Base-by-base conservation (phyloP, 2,329 filamentous ascomycete species). In the Aspergillus novofumigatus region DNA sequence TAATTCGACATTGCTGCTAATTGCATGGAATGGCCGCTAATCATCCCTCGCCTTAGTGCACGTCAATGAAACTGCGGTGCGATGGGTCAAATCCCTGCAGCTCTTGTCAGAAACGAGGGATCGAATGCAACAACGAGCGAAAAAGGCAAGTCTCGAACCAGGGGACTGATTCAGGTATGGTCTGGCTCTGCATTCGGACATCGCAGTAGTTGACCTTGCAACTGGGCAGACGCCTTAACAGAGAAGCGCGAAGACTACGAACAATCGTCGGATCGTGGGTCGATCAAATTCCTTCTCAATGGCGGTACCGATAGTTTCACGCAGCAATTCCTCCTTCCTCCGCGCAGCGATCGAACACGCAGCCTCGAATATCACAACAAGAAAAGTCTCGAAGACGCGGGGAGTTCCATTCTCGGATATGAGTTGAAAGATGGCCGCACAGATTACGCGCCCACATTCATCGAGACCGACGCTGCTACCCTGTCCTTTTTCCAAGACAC, bases 281-380 rank as follows among this genome's bases (percentile, higher is more conserved):
- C 77, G 6, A 79, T 79, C 63, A 75, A 75, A 54, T 78, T 78
- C 32, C 71, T 79, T 8, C 65, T 79, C 5, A 79, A 79, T 62
- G 72, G 70, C 21, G 77, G 77, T 38, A 75, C 73, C 5, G 76
- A 78, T 51, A 77, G 75, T 55, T 79, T 79, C 56, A 78, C 77
- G 1, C 75, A 78, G 57, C 69, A 70, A 17, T 79, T 78, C 53
- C 73, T 70, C 21, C 73, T 79, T 7, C 77, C 77, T 11, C 72
- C 76, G 3, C 67, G 69, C 5, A 69, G 69, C 48, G 75, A 78
- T 55, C 69, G 72, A 11, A 59, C 69, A 26, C 69, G 71, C 49
- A 66, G 71, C 14, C 65, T 77, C 14, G 69, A 72, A 50, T 75
- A 71, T 51, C 69, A 76, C 26, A 74, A 69, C 42, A 66, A 67